A percentile compares a stretch with the other conserved stretches of the same genome.
phyloP scores from a whole-genome alignment of 1,139 yeast genomes.

The Geotrichum europaeum region DNA sequence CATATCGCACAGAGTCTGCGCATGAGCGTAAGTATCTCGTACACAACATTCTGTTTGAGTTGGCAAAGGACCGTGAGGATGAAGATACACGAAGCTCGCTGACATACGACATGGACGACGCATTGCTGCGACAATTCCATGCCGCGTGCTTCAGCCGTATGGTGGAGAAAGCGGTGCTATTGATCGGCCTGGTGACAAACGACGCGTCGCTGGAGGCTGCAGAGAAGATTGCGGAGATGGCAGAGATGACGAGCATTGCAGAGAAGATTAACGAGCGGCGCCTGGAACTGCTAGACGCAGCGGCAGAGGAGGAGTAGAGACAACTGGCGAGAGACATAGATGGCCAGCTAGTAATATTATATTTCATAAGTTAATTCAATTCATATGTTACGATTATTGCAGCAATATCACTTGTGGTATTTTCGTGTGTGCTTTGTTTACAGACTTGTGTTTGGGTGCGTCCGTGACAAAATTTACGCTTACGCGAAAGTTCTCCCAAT shows the following conservation, averaged over 20 bases:
- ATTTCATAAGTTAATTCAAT: background rate
- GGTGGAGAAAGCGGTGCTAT: constrained; percentile 58
- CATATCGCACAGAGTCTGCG: constrained; percentile 32
- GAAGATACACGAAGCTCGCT: constrained; percentile 14
- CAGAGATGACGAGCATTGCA: background rate
- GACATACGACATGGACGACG: constrained; percentile 21
- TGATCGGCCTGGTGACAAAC: constrained; percentile 63
- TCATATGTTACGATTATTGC: background rate
- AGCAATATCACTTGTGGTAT: background rate
- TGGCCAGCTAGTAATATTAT: background rate
- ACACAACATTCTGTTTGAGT: constrained; percentile 25
- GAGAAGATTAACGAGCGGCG: background rate
- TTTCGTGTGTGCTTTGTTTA: background rate
- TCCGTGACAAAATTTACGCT: background rate
- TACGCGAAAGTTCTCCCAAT: constrained; percentile 5
- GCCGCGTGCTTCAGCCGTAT: constrained; percentile 65
- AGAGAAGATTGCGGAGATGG: constrained; percentile 52
- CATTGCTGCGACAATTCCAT: constrained; percentile 66
- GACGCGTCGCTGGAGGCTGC: constrained; percentile 84
- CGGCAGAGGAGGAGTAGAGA: background rate
- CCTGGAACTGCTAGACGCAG: background rate
- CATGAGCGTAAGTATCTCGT: constrained; percentile 19
- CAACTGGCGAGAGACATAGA: background rate
- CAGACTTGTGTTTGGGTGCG: background rate
- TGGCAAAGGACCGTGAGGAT: constrained; percentile 25